Base-by-base conservation (phyloP, 345 rosid genomes). In the Moricandia arvensis region DNA sequence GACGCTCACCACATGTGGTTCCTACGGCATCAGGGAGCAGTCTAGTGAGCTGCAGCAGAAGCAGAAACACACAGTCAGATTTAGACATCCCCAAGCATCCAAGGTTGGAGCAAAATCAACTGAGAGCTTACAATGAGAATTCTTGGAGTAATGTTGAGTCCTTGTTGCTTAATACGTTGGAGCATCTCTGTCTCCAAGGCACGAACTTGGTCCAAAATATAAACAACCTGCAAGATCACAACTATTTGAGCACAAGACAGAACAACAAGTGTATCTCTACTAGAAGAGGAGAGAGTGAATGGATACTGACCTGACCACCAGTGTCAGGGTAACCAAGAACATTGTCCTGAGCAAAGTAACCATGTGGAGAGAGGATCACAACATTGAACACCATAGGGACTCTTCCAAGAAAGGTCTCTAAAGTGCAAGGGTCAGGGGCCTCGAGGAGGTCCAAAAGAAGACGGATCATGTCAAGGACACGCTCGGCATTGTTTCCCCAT, bases 321-420 rank as follows among this genome's bases (percentile, higher is more conserved):
- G 97, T 92, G 75, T 92, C 97, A 21, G 97, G 97, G 84, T 92
- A 92, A 0, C 97, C 97, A 81, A 90, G 85, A 68, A 93, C 97
- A 73, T 90, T 82, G 84, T 93, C 97, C 71, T 90, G 98, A 38
- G 98, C 98, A 59, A 93, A 93, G 89, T 86, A 93, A 13, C 98
- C 98, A 63, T 93, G 98, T 6, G 97, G 97, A 38, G 97, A 79
- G 79, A 90, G 89, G 68, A 93, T 88, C 10, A 93, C 97, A 61
- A 93, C 95, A 57, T 89, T 91, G 77, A 87, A 84, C 24, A 91
- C 98, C 96, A 93, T 88, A 6, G 97, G 97, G 15, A 93, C 86
- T 73, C 89, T 86, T 18, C 87, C 90, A 13, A 93, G 91, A 84
- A 91, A 90, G 11, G 71, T 86, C 77, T 91, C 98, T 0, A 93